Evolutionary conservation across 306 rosid genomes (phyloP).

Genomic region (Fragaria ananassa): DNA sequence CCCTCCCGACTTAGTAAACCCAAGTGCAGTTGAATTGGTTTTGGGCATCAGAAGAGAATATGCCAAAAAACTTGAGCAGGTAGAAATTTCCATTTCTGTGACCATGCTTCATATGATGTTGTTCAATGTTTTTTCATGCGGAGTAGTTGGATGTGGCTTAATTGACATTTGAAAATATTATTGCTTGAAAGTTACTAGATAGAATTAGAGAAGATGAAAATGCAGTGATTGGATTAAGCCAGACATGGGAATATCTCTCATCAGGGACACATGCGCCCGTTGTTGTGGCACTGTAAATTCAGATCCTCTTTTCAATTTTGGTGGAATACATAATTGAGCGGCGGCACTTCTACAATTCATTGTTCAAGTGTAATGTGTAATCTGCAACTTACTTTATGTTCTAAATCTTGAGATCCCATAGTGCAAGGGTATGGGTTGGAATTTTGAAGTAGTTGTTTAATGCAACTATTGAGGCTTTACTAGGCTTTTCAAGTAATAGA

Average conservation of each 20-base stretch:
- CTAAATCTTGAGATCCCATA: not conserved
- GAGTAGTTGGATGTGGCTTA: constrained; percentile 13
- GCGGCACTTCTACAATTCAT: not conserved
- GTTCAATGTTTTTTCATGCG: not conserved
- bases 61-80: constrained; percentile 83
- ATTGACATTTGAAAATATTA: constrained; percentile 16
- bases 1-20: constrained; percentile 71
- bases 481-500: too few species aligned
- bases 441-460: too few species aligned
- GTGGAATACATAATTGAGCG: not conserved
- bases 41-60: constrained; percentile 77
- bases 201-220: too few species aligned
- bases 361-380: not conserved
- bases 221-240: not conserved
- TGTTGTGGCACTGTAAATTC: not conserved
- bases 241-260: not conserved
- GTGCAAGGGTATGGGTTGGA: not conserved
- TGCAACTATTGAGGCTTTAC: too few species aligned
- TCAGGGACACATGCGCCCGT: not conserved
- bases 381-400: too few species aligned
- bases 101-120: constrained; percentile 18
- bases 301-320: not conserved
- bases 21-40: constrained; percentile 70
- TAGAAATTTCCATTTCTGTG: constrained; percentile 25
- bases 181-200: too few species aligned